Percentiles rank a stretch among this genome's conserved stretches.
Evolutionary conservation across 495 filamentous ascomycete genomes (phyloP).

Genomic region (Neurospora sp.): DNA sequence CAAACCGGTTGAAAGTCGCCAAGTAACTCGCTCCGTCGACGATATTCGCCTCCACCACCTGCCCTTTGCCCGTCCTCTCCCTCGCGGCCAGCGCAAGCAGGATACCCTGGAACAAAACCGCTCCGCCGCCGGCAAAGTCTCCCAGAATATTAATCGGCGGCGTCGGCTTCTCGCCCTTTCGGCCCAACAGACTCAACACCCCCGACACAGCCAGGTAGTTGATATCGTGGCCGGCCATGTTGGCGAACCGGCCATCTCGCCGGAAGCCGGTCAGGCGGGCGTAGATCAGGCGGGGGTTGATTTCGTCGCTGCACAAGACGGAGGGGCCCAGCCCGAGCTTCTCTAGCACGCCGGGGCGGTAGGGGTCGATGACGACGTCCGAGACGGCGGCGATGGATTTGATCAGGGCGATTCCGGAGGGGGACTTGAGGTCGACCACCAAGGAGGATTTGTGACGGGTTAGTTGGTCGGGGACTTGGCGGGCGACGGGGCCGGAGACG

Average conservation of each 20-base stretch:
- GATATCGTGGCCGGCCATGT: constrained; percentile 96
- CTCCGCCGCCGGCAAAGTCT: constrained; percentile 89
- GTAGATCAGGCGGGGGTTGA: constrained; percentile 72
- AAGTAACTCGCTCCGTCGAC: constrained; percentile 79
- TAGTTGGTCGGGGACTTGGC: constrained; percentile 55
- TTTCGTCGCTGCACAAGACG: constrained; percentile 36
- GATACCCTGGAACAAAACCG: constrained; percentile 61
- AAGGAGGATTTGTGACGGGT: constrained; percentile 73
- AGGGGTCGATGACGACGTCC: constrained; percentile 87
- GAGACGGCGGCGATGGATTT: constrained; percentile 50
- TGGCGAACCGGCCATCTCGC: constrained; percentile 69
- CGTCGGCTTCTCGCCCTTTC: constrained; percentile 56
- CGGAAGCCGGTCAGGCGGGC: constrained; percentile 84
- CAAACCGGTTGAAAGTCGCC: constrained; percentile 62
- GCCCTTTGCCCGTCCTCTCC: constrained; percentile 56
- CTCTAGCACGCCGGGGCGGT: constrained; percentile 82
- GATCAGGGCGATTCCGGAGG: constrained; percentile 50
- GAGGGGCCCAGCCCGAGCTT: constrained; percentile 66
- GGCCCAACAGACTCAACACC: constrained; percentile 64
- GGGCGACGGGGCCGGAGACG: constrained; percentile 16
- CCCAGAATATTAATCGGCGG: constrained; percentile 76
- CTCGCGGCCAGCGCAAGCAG: constrained; percentile 49
- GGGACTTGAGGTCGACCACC: constrained; percentile 63
- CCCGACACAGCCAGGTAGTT: constrained; percentile 91
- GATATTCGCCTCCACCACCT: constrained; percentile 94